Conservation (phyloP, 2,329 filamentous ascomycete genomes). For the Penicillium sp. region DNA sequence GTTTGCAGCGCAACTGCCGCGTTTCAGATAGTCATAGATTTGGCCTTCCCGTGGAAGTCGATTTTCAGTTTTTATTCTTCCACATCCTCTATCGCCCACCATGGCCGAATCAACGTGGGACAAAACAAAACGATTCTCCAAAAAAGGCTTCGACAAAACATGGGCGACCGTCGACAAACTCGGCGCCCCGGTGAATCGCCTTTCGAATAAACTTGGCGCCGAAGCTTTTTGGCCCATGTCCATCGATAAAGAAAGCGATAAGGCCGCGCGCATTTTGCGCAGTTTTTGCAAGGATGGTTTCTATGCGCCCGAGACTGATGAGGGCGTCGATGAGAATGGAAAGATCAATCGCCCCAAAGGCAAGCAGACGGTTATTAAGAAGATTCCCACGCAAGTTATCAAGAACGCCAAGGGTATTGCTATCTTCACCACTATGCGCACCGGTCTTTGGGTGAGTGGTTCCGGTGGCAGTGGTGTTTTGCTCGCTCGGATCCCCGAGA, state of each 20-base stretch:
- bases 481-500: constrained; percentile 72
- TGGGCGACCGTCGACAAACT: constrained; percentile 68
- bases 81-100: constrained; percentile 6
- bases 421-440: constrained; percentile 94
- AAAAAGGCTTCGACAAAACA: constrained; percentile 72
- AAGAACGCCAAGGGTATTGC: constrained; percentile 86
- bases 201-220: constrained; percentile 77
- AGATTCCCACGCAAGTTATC: constrained; percentile 83
- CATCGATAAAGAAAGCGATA: constrained; percentile 86
- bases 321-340: constrained; percentile 43
- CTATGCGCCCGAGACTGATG: constrained; percentile 58
- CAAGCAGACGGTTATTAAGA: constrained; percentile 69
- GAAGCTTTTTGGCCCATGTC: constrained; percentile 86
- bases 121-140: constrained; percentile 53
- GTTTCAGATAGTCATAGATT: constrained; percentile 17
- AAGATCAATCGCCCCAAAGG: constrained; percentile 56
- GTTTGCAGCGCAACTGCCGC: constrained; percentile 16
- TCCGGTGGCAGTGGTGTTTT: constrained; percentile 88
- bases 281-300: constrained; percentile 85
- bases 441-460: constrained; percentile 86
- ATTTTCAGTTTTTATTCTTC: not conserved
- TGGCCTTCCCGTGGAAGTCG: not conserved
- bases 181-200: constrained; percentile 73
- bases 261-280: constrained; percentile 83
- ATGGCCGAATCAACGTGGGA: constrained; percentile 57